Evolutionary conservation across 2,329 filamentous ascomycete genomes (phyloP).

Genomic region (Elsinoe necatrix): DNA sequence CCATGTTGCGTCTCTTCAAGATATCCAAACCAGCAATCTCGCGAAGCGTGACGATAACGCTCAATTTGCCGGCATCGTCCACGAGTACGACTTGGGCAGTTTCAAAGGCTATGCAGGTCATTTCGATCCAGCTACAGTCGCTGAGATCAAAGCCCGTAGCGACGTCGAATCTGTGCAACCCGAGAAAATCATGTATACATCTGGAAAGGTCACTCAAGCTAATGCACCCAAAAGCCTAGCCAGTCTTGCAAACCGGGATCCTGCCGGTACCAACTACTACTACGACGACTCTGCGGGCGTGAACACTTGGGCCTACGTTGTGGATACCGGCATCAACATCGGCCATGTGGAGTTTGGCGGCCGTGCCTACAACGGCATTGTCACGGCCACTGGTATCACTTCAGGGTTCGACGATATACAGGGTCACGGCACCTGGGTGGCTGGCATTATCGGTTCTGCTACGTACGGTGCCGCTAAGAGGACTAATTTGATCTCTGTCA

Average conservation of each 20-base stretch:
- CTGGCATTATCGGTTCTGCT: slow-evolving; percentile 49
- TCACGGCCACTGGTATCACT: slow-evolving; percentile 19
- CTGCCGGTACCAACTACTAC: slow-evolving; percentile 29
- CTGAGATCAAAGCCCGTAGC: slow-evolving; percentile 34
- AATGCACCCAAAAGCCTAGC: not conserved
- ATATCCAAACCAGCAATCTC: not conserved
- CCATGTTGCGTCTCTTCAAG: not conserved
- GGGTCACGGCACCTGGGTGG: slow-evolving; percentile 56
- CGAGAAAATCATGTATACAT: slow-evolving; percentile 19
- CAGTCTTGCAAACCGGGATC: slow-evolving; percentile 21
- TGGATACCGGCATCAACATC: slow-evolving; percentile 27
- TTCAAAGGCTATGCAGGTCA: slow-evolving; percentile 33
- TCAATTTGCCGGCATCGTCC: slow-evolving; percentile 15
- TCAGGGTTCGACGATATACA: slow-evolving; percentile 36
- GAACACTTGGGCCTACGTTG: slow-evolving; percentile 35
- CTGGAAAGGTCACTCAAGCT: slow-evolving; percentile 27
- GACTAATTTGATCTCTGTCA: slow-evolving; percentile 48
- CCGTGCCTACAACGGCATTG: slow-evolving; percentile 29
- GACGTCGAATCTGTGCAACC: slow-evolving; percentile 24
- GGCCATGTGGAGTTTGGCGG: slow-evolving; percentile 24
- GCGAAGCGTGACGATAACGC: not conserved
- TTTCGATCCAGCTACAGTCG: slow-evolving; percentile 34
- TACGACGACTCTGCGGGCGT: slow-evolving; percentile 13
- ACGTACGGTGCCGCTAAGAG: slow-evolving; percentile 56
- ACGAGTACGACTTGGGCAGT: slow-evolving; percentile 32